Base-by-base conservation (phyloP, 23 red algal genomes). In the Gracilaria caudata region DNA sequence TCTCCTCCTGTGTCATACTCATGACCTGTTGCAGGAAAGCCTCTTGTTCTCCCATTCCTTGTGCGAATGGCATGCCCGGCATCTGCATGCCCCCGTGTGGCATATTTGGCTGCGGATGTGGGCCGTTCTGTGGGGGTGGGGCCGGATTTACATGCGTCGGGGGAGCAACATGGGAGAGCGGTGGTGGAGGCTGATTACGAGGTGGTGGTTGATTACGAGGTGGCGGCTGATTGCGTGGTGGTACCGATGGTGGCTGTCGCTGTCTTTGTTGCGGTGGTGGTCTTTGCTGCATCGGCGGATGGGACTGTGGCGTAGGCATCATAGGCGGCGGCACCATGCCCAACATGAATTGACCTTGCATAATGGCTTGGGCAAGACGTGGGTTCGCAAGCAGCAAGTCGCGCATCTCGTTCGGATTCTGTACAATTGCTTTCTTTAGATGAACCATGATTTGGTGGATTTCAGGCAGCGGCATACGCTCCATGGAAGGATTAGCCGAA, bases 281-380 rank as follows among this genome's bases (percentile, higher is more conserved):
- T 39, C 54, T 63, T 33, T 6, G 53, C 14, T 83, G 79, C 77
- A 78, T 47, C 56, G 74, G 73, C 24, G 76, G 76, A 39, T 73
- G 64, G n/a, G 82, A 17, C 13, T 56, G 86, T 24, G 86, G 75
- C 13, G 68, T 38, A 21, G 91, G 49, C 51, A 86, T 72, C 55
- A 83, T 68, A 45, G 86, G 93, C 45, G 80, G 86, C 10, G 88
- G 80, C 6, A 96, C 73, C 86, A 98, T 80, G 44, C 95, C 95
- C 4, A 98, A 78, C 90, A 98, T 84, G 37, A 98, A 68, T 70
- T 94, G 90, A 10, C 82, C 95, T 61, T 94, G 90, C 38, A 98
- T 76, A 4, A 98, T 71, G 0, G 95, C 96, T 58, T 95, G 91
- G 7, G 93, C 87, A 21, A 98, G 77, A 43, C 80, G 82, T 0